Base-by-base conservation (phyloP, 1,139 yeast species). In the Zygoascus meyerae region DNA sequence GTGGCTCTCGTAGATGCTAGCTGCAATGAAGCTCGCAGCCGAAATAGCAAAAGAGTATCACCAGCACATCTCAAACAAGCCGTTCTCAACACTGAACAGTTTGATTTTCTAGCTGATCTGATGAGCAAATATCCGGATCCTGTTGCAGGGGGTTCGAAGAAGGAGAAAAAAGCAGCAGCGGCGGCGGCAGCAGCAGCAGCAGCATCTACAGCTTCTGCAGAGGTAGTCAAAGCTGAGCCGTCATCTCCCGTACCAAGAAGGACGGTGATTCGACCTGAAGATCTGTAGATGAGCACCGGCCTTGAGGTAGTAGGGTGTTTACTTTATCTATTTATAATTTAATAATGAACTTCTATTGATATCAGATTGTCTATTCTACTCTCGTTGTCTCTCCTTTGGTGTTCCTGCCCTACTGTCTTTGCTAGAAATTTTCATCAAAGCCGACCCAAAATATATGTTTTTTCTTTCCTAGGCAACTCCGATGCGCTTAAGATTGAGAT, bases 1-100 rank as follows among this genome's bases (percentile, higher is more conserved):
- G 89, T 95, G 47, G 79, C 92, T 49, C 73, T 94, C 51, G 95
- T 92, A 45, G 92, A 86, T 59, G 90, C 86, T 44, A 77, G 95
- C 14, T 81, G 87, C 45, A 74, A 78, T 41, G 89, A 86, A 57
- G 95, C 97, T 8, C 78, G 81, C 49, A 71, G 73, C 47, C 76
- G 79, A 49, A 95, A 94, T 12, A 83, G 83, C 31, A 84, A 86
- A 61, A 77, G 95, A 56, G 86, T 92, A 11, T 80, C 83, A 32
- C 92, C 95, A 0, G 80, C 85, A 37, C 94, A 89, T 57, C 77
- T 92, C 51, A 81, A 87, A 58, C 78, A 82, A 48, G 96, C 97
- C 0, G 89, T 92, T 34, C 78, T 82, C 64, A 75, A 75, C 47
- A 87, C 87, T 48, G 98, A 92, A 64, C 90, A 85, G 63, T 92